Conservation (phyloP, 805 yeast species). For the Candida insectorum region DNA sequence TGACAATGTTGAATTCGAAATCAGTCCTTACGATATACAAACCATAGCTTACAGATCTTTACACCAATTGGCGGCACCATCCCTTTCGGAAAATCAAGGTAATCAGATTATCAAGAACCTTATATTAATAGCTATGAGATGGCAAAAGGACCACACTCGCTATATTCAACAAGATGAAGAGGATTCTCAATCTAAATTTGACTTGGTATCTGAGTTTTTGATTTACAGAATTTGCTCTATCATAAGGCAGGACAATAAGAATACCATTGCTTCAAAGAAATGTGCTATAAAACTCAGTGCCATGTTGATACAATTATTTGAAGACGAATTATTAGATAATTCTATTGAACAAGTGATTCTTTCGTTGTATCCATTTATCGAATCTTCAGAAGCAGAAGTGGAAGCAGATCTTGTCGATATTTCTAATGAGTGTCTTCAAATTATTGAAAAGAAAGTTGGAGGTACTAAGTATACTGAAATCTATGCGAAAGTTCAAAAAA, state of each 20-base stretch:
- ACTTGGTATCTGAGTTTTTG: constrained; percentile 55
- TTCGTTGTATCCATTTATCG: constrained; percentile 51
- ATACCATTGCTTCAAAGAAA: constrained; percentile 57
- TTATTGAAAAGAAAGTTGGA: constrained; percentile 69
- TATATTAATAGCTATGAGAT: constrained; percentile 54
- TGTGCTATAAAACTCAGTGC: constrained; percentile 70
- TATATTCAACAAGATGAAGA: constrained; percentile 16
- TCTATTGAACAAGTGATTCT: constrained; percentile 50
- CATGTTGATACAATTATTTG: constrained; percentile 52
- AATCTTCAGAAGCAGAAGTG: constrained; percentile 38
- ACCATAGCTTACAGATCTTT: constrained; percentile 62
- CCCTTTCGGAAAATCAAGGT: constrained; percentile 60
- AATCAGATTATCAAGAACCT: constrained; percentile 64
- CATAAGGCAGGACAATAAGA: constrained; percentile 62
- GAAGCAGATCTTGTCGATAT: constrained; percentile 51
- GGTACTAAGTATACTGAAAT: constrained; percentile 61
- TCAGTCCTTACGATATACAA: constrained; percentile 51
- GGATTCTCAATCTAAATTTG: constrained; percentile 11
- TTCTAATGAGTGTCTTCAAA: constrained; percentile 62
- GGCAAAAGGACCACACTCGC: constrained; percentile 49
- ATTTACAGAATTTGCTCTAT: constrained; percentile 58
- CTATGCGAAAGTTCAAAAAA: constrained; percentile 61
- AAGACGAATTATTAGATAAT: constrained; percentile 33
- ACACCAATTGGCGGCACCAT: constrained; percentile 82
- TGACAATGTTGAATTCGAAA: constrained; percentile 29